A percentile compares a stretch with the other conserved stretches of the same genome.
phyloP scores from a whole-genome alignment of 306 rosid genomes.

The Vicia villosa region DNA sequence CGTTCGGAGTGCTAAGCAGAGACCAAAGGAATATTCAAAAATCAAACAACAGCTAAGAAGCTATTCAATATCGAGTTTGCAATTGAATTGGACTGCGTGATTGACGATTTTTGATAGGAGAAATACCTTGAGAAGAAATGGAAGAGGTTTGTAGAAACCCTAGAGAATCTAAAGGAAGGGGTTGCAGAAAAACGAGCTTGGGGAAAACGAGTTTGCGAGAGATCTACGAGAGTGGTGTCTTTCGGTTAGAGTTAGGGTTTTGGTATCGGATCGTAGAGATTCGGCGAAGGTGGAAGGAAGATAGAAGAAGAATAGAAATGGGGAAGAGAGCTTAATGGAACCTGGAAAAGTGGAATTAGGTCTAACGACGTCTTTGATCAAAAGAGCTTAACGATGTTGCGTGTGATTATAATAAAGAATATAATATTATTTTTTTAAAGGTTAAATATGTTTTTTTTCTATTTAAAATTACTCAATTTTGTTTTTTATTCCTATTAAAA shows the following conservation, averaged over 20 bases:
- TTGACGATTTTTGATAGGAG: background rate
- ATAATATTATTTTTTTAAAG: too few species aligned
- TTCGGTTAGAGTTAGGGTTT: background rate
- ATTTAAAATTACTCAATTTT: too few species aligned
- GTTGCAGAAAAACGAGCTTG: background rate
- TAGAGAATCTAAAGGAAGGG: conserved; percentile 6
- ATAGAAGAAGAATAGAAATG: background rate
- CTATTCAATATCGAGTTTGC: background rate
- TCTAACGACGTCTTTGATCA: background rate
- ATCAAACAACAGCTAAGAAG: background rate
- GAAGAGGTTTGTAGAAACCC: conserved; percentile 14
- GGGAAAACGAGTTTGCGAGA: conserved; percentile 10
- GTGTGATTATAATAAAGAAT: too few species aligned
- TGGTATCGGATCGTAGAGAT: background rate
- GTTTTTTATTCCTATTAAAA: too few species aligned
- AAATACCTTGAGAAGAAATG: background rate
- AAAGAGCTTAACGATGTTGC: too few species aligned
- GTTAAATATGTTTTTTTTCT: too few species aligned
- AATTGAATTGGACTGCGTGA: conserved; percentile 2
- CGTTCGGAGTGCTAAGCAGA: background rate
- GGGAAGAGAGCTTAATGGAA: background rate
- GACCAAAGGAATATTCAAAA: background rate
- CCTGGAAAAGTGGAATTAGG: background rate
- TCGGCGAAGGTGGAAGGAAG: background rate
- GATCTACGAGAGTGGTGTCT: conserved; percentile 7